Evolutionary conservation across 1,284 basidiomycete species (phyloP).

Genomic region (Cryptococcus depauperatus): DNA sequence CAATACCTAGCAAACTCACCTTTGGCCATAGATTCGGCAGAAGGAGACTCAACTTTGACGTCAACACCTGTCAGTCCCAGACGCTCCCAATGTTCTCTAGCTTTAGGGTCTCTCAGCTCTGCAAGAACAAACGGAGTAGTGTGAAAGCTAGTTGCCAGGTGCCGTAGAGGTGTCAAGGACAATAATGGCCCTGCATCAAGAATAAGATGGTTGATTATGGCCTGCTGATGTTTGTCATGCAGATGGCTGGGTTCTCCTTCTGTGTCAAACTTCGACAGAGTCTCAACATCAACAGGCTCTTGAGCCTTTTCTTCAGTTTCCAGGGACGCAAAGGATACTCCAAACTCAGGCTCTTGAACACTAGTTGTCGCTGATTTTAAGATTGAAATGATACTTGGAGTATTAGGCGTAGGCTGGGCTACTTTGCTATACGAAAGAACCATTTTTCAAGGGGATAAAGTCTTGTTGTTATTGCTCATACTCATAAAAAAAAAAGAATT

Average conservation of each 20-base stretch:
- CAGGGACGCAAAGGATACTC: no score
- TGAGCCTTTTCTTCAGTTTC: background rate
- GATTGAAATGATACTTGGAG: constrained; percentile 16
- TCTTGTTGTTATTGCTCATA: background rate
- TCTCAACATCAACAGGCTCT: background rate
- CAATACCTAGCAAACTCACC: constrained; percentile 51
- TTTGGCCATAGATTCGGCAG: constrained; percentile 62
- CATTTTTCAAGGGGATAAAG: constrained; percentile 13
- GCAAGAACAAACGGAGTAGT: constrained; percentile 82
- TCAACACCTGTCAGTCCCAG: constrained; percentile 58
- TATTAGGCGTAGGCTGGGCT: constrained; percentile 15
- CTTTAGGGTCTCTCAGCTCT: constrained; percentile 78
- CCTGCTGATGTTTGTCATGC: no score
- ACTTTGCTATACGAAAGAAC: constrained; percentile 28
- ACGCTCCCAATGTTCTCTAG: constrained; percentile 73
- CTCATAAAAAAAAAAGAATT: background rate
- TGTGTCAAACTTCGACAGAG: background rate
- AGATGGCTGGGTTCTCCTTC: no score
- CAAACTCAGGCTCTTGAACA: no score
- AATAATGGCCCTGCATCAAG: constrained; percentile 88
- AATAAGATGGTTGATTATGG: constrained; percentile 70
- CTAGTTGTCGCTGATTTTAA: no score
- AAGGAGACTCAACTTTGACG: constrained; percentile 64
- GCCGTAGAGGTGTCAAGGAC: constrained; percentile 72
- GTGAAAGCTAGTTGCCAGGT: constrained; percentile 69